Evolutionary conservation across 306 rosid genomes (phyloP).

Genomic region (Styphnolobium japonicum): DNA sequence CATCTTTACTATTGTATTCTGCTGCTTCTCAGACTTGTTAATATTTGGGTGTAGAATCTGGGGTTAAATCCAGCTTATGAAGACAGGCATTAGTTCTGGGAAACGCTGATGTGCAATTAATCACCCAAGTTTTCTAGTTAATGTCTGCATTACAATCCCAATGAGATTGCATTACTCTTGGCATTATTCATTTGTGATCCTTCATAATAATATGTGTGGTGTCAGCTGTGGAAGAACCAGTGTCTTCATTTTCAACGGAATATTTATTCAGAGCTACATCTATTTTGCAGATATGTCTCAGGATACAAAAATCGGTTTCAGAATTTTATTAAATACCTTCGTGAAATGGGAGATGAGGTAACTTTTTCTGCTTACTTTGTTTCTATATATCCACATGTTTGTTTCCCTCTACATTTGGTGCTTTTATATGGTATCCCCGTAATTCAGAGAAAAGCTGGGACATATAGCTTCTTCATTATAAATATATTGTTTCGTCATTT

Average conservation of each 20-base stretch:
- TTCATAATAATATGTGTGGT: not conserved
- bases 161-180: not conserved
- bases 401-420: not conserved
- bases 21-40: not conserved
- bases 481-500: not conserved
- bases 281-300: conserved; percentile 47
- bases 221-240: not conserved
- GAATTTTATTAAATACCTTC: conserved; percentile 48
- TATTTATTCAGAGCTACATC: not conserved
- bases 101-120: not conserved
- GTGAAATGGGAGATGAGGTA: conserved; percentile 67
- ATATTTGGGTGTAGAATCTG: not conserved
- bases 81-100: not conserved
- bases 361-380: not conserved
- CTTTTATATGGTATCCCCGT: not conserved
- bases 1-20: not conserved
- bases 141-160: not conserved
- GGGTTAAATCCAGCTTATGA: not conserved
- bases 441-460: not conserved
- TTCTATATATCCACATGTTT: not conserved
- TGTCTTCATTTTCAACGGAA: not conserved
- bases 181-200: not conserved
- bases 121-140: not conserved
- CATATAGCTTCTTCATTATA: not conserved
- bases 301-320: conserved; percentile 59